Evolutionary conservation across 306 rosid species (phyloP).

Genomic region (Psophocarpus tetragonolobus): DNA sequence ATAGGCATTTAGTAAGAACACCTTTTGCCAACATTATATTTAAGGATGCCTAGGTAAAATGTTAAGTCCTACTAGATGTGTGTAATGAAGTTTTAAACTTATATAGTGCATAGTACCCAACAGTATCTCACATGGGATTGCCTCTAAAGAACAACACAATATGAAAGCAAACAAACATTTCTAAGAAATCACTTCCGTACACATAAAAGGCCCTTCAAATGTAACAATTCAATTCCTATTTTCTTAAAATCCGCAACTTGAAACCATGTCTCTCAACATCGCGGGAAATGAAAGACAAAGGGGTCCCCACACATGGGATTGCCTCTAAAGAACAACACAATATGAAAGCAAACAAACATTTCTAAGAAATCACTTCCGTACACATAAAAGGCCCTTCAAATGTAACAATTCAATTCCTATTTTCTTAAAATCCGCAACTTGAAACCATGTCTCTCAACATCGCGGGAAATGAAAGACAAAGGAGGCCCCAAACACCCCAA

Average conservation of each 20-base stretch:
- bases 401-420: background rate
- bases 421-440: background rate
- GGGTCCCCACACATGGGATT: background rate
- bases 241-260: background rate
- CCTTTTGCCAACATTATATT: background rate
- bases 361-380: background rate
- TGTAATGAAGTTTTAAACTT: background rate
- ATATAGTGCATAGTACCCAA: too few species aligned
- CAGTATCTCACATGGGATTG: background rate
- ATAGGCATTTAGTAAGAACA: background rate
- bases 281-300: background rate
- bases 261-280: background rate
- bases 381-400: background rate
- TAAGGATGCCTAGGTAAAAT: background rate
- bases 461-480: background rate
- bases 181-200: background rate
- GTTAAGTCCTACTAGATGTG: background rate
- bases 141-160: background rate
- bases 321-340: background rate
- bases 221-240: background rate
- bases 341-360: background rate
- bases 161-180: background rate
- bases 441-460: background rate
- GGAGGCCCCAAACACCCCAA: background rate
- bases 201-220: background rate